Evolutionary conservation across 495 filamentous ascomycete genomes (phyloP), one percentile per base, ranked within the genome.

Genomic region (Stereocaulon alpinum): DNA sequence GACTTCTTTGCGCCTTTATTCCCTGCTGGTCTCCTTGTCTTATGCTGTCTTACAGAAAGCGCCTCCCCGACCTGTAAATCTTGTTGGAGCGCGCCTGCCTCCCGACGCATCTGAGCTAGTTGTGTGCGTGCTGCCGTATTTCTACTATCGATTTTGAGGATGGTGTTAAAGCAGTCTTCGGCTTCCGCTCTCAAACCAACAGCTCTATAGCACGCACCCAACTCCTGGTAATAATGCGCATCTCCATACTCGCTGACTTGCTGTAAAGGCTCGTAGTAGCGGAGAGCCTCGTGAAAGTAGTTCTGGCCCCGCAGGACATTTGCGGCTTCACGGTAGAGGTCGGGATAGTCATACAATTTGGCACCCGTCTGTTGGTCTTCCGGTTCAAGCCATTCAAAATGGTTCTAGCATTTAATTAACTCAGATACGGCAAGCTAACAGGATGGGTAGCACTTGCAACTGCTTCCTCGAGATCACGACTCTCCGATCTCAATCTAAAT

Each of bases 71-170:
- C 12, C 27, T n/a, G 24, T 43, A 50, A 20, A 20, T 45, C 37
- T 12, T 37, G 37, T n/a, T 30, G 30, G 10, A 20, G 77, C 71
- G 84, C 80, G 49, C 80, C 79, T 29, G 81, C 77, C 20, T 78
- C 78, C 66, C 93, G 87, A 66, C 89, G 94, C 66, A 95, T 80
- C 63, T 84, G 87, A 10, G 86, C 89, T 17, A 96, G 75, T 61
- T 86, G 76, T 15, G 87, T 81, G 48, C 88, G 84, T 15, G 85
- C 85, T 54, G 90, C 83, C 51, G 87, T 80, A 60, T 87, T 80
- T 47, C 77, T 72, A 14, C 80, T 63, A 59, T 95, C 86, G 58
- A 82, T 74, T 45, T 88, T 80, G 24, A 89, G 80, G 12, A 92
- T 80, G 0, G 77, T 79, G 11, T 84, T 77, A 63, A 87, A 95